phyloP scores from a whole-genome alignment of 495 filamentous ascomycete genomes.

The Talaromyces trachyspermus region DNA sequence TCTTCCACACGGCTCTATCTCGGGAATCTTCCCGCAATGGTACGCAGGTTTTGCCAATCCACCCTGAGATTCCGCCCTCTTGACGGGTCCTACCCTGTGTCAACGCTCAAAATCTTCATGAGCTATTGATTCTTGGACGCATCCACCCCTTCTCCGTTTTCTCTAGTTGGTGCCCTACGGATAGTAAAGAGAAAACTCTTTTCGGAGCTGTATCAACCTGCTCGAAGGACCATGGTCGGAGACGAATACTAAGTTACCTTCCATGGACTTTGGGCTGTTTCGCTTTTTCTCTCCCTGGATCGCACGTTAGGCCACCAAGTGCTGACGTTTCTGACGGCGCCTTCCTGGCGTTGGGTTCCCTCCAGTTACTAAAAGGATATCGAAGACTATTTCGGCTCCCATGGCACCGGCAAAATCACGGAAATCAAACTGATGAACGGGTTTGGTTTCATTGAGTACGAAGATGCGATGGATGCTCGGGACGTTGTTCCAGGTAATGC shows the following conservation, averaged over 20 bases:
- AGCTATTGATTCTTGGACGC: conserved; percentile 6
- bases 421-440: conserved; percentile 99
- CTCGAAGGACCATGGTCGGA: conserved; percentile 7
- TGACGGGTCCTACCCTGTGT: conserved; percentile 5
- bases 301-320: conserved; percentile 12
- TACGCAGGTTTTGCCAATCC: conserved; percentile 49
- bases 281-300: conserved; percentile 17
- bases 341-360: conserved; percentile 17
- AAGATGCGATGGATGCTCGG: conserved; percentile 92
- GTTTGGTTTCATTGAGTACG: conserved; percentile 99
- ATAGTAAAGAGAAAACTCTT: background rate
- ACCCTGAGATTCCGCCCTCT: conserved; percentile 13
- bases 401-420: conserved; percentile 93
- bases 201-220: conserved; percentile 5
- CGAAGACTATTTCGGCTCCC: conserved; percentile 88
- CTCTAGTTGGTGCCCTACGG: conserved; percentile 4
- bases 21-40: conserved; percentile 93
- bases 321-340: conserved; percentile 23
- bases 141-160: conserved; percentile 2
- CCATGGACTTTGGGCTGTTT: conserved; percentile 16
- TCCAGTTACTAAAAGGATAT: conserved; percentile 93
- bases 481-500: conserved; percentile 91
- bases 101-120: conserved; percentile 7
- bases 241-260: conserved; percentile 4
- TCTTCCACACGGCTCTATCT: conserved; percentile 92